These are phyloP conservation scores for Carex parvula DNA, from an alignment of 176 grass and related monocot genomes.

Conservation along the genomic window DNA sequence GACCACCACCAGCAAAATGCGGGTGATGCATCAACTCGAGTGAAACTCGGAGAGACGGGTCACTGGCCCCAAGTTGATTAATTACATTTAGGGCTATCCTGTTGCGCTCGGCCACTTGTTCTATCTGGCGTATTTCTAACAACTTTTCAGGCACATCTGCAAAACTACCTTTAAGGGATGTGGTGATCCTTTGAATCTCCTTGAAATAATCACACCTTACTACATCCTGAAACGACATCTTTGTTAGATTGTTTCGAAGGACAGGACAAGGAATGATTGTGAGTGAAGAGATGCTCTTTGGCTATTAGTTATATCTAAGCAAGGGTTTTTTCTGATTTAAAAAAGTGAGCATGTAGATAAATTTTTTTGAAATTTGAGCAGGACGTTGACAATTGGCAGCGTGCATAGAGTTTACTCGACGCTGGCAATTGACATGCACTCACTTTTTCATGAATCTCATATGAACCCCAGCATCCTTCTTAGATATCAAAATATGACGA, in stretches of 20 bases:
- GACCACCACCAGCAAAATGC: slow-evolving; percentile 84
- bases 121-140: slow-evolving; percentile 66
- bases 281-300: neutral
- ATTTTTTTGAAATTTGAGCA: neutral
- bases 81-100: slow-evolving; percentile 85
- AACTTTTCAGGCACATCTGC: slow-evolving; percentile 64
- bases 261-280: neutral
- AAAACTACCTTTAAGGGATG: slow-evolving; percentile 67
- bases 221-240: slow-evolving; percentile 46
- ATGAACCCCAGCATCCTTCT: neutral
- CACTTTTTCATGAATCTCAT: neutral
- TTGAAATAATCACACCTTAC: slow-evolving; percentile 88
- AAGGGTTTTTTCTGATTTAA: neutral
- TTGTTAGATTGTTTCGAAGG: slow-evolving; percentile 14
- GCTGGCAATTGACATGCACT: neutral
- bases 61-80: slow-evolving; percentile 55
- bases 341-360: neutral
- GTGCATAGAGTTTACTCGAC: neutral
- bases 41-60: slow-evolving; percentile 62
- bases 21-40: slow-evolving; percentile 85
- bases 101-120: slow-evolving; percentile 88
- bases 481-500: neutral
- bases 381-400: neutral
- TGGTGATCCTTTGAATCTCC: slow-evolving; percentile 62
- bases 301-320: neutral